Conservation (phyloP, 1,284 basidiomycete species). For the Heliocybe sulcata region DNA sequence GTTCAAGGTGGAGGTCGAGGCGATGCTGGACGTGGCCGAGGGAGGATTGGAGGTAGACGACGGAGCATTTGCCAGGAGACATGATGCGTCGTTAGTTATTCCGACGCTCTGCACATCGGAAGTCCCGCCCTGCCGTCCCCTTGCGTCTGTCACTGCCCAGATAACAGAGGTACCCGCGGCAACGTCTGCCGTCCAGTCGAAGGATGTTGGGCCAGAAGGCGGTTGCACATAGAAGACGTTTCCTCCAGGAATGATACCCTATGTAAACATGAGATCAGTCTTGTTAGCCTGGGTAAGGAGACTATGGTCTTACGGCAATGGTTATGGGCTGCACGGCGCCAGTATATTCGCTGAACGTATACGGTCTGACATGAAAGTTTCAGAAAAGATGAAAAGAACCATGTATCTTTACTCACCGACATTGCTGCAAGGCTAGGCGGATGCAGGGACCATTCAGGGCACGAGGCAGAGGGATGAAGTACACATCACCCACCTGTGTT, state of each 20-base stretch:
- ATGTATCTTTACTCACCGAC: slow-evolving; percentile 34
- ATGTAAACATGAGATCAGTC: neutral
- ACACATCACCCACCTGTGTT: neutral
- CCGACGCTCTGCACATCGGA: slow-evolving; percentile 44
- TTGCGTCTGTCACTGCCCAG: slow-evolving; percentile 54
- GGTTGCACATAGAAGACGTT: slow-evolving; percentile 39
- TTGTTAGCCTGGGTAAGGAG: neutral
- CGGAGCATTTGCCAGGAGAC: slow-evolving; percentile 45
- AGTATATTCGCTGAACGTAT: slow-evolving; percentile 40
- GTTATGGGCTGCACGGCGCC: slow-evolving; percentile 51
- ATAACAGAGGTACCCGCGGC: slow-evolving; percentile 52
- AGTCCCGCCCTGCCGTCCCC: slow-evolving; percentile 49
- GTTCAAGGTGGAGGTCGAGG: slow-evolving; percentile 1
- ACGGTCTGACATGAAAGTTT: slow-evolving; percentile 32
- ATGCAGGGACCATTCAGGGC: slow-evolving; percentile 39
- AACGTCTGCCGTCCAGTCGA: slow-evolving; percentile 51
- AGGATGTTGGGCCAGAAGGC: slow-evolving; percentile 33
- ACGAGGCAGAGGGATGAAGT: slow-evolving; percentile 14
- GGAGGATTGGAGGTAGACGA: slow-evolving; percentile 31
- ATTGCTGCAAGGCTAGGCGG: slow-evolving; percentile 50
- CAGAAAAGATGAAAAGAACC: neutral
- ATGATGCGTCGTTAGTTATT: slow-evolving; percentile 40
- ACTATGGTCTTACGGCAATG: slow-evolving; percentile 43
- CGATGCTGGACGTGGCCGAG: slow-evolving; percentile 14
- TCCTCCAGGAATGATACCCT: slow-evolving; percentile 67